Base-by-base conservation (phyloP, 208 protist genomes). In the Trypanosoma scelopori region DNA sequence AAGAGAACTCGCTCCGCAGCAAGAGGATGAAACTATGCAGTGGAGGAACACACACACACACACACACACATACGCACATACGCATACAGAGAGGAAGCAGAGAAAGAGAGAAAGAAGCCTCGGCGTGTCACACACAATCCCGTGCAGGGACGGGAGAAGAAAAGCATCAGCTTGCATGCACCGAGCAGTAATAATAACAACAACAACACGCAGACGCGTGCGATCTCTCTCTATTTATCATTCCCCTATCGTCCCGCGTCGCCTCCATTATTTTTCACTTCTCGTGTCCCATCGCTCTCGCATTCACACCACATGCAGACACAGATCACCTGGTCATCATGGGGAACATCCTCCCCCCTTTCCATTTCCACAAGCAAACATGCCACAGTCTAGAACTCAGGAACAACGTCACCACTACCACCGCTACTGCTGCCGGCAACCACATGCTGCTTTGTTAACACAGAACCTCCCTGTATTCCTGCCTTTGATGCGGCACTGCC, bases 341-440 rank as follows among this genome's bases (percentile, higher is more conserved):
- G n/a, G n/a, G n/a, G n/a, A n/a, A n/a, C n/a, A n/a, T n/a, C n/a
- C n/a, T n/a, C n/a, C n/a, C n/a, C n/a, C n/a, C n/a, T n/a, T n/a
- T n/a, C n/a, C n/a, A n/a, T n/a, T n/a, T n/a, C n/a, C n/a, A n/a
- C n/a, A n/a, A n/a, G n/a, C n/a, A n/a, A n/a, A 9, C n/a, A 12
- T 2, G 41, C 57, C 32, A 37, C 32, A 37, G 5, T 27, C 50
- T 70, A 70, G 35, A 70, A 70, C 65, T 70, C 65, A 11, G 65
- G 65, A n/a, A 45, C 62, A 23, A 57, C 39, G n/a, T 37, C 39
- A 56, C 55, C 55, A 18, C 53, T 37, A 46, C n/a, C 32, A 53
- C 43, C n/a, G 41, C 55, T 46, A 18, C 53, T 37, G 43, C n/a
- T 20, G 42, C 43, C n/a, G 41, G 51, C 22, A 12, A 49, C 62